Percentiles rank a stretch among this genome's conserved stretches.
These are phyloP conservation scores for Pythium grandisporangium DNA, from an alignment of 352 stramenopile species.

Conservation along the genomic window DNA sequence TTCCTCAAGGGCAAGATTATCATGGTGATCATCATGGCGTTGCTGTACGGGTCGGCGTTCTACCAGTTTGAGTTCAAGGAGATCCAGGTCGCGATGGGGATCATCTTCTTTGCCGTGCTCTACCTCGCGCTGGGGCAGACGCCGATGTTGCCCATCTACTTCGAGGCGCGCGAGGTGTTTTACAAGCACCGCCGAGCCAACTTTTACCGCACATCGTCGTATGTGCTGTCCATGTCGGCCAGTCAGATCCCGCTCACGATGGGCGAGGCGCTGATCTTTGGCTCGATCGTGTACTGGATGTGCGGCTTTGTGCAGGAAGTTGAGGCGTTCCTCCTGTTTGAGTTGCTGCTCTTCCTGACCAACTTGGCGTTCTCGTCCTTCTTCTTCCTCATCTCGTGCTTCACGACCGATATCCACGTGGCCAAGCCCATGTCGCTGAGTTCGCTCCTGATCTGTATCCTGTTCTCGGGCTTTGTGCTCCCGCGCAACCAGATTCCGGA, in stretches of 20 bases:
- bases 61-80: constrained; percentile 16
- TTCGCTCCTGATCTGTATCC: constrained; percentile 13
- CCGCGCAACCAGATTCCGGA: constrained; percentile 16
- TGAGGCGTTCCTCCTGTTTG: constrained; percentile 38
- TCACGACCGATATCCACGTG: constrained; percentile 13
- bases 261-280: constrained; percentile 53
- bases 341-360: constrained; percentile 40
- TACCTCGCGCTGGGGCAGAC: constrained; percentile 52
- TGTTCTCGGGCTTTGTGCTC: constrained; percentile 28
- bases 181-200: constrained; percentile 68
- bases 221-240: constrained; percentile 29
- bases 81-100: constrained; percentile 30
- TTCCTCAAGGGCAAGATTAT: constrained; percentile 21
- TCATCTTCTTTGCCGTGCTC: constrained; percentile 63
- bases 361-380: constrained; percentile 13
- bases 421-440: constrained; percentile 17
- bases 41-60: constrained; percentile 21
- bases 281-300: constrained; percentile 63
- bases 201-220: constrained; percentile 59
- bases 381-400: constrained; percentile 18
- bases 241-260: constrained; percentile 22
- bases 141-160: constrained; percentile 49
- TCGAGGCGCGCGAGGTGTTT: constrained; percentile 34
- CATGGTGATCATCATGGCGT: constrained; percentile 20
- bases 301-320: constrained; percentile 32